These are phyloP conservation scores for Ophiostoma tasmaniense DNA, from an alignment of 2,329 filamentous ascomycete species.

Conservation along the genomic window DNA sequence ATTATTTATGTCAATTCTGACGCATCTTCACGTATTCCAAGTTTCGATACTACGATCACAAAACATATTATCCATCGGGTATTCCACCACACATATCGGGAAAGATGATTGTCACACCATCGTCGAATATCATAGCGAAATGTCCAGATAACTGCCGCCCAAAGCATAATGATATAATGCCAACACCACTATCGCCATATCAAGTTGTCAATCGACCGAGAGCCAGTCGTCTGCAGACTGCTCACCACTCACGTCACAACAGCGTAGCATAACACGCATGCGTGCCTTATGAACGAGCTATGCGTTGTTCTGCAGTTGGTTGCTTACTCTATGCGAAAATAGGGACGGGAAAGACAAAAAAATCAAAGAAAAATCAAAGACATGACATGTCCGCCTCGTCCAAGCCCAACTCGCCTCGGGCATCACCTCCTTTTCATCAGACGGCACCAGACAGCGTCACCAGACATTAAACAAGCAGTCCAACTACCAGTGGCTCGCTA, in stretches of 20 bases:
- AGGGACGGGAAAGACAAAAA: background rate
- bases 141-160: background rate
- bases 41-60: no score
- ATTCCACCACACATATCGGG: background rate
- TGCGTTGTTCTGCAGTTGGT: background rate
- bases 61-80: no score
- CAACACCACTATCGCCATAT: background rate
- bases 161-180: background rate
- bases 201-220: background rate
- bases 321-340: background rate
- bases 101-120: background rate
- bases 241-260: background rate
- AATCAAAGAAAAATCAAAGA: background rate
- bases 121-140: background rate
- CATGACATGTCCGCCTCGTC: background rate
- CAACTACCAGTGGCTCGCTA: background rate
- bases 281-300: background rate
- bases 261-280: slow-evolving; percentile 1
- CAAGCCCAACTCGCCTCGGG: background rate
- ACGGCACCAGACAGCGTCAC: background rate
- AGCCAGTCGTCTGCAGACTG: background rate
- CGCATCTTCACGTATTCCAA: no score
- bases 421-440: background rate
- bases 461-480: background rate
- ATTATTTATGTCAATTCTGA: no score